A percentile compares a stretch with the other conserved stretches of the same genome.
Evolutionary conservation across 768 basidiomycete genomes (phyloP).

Genomic region (Ramaria sp.): DNA sequence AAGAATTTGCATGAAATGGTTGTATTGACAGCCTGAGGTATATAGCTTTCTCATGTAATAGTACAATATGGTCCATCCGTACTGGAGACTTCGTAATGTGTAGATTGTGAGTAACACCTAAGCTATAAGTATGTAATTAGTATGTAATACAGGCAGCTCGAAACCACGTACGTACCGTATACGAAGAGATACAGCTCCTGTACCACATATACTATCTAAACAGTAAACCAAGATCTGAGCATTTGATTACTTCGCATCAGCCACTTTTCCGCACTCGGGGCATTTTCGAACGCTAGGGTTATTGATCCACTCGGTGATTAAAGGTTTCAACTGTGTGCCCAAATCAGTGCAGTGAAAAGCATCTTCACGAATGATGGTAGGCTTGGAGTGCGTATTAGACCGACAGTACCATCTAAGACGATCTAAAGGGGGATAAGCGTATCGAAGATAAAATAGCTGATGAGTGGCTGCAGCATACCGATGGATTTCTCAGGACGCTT

Average conservation of each 20-base stretch:
- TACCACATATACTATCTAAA: not conserved
- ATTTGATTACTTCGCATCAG: slow-evolving; percentile 38
- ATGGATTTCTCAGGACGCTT: slow-evolving; percentile 63
- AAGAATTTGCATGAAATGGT: no score
- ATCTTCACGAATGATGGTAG: slow-evolving; percentile 77
- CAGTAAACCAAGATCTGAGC: not conserved
- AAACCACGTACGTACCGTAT: no score
- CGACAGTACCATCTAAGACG: slow-evolving; percentile 89
- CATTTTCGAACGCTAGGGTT: slow-evolving; percentile 59
- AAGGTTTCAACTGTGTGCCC: slow-evolving; percentile 86
- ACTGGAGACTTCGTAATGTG: no score
- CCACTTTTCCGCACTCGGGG: slow-evolving; percentile 53
- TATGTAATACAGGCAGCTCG: no score
- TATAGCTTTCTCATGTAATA: no score
- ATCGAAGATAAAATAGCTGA: not conserved
- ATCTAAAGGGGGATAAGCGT: slow-evolving; percentile 35
- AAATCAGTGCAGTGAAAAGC: slow-evolving; percentile 83
- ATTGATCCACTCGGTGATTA: slow-evolving; percentile 78
- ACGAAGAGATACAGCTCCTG: not conserved
- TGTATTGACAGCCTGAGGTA: no score
- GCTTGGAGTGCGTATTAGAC: slow-evolving; percentile 43
- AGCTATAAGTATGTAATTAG: no score
- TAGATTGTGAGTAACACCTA: no score
- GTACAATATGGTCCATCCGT: no score
- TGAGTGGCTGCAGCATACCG: slow-evolving; percentile 43